These are phyloP conservation scores for Acanthamoeba triangularis DNA, from an alignment of 208 protist genomes.

Conservation along the genomic window DNA sequence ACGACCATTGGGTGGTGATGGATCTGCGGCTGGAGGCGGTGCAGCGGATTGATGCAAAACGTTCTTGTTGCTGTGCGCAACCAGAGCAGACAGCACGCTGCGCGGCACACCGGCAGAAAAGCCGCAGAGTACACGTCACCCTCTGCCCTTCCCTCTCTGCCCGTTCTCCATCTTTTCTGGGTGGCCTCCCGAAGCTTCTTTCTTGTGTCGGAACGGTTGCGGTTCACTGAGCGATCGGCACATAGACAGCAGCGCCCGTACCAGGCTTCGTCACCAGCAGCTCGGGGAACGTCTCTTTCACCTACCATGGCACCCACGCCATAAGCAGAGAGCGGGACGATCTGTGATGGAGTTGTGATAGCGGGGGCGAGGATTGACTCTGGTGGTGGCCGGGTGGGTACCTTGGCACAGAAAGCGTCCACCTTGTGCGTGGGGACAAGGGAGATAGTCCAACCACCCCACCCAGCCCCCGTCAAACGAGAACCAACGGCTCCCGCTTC, in stretches of 20 bases:
- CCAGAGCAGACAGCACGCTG: too few relatives aligned
- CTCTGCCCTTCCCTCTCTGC: not conserved
- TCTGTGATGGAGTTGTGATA: not conserved
- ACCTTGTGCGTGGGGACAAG: conserved; percentile 36
- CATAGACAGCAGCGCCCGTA: conserved; percentile 38
- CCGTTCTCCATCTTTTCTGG: not conserved
- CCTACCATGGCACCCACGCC: not conserved
- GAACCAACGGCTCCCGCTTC: conserved; percentile 77
- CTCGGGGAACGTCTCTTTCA: conserved; percentile 18
- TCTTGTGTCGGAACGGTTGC: not conserved
- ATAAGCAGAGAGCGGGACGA: not conserved
- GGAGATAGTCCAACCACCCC: conserved; percentile 82
- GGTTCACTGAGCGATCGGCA: not conserved
- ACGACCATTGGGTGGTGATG: too few relatives aligned
- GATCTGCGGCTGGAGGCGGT: too few relatives aligned
- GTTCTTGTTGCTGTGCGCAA: too few relatives aligned
- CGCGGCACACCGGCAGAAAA: not conserved
- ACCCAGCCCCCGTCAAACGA: conserved; percentile 86
- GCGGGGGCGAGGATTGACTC: too few relatives aligned
- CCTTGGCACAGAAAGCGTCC: conserved; percentile 52
- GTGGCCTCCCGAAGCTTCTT: not conserved
- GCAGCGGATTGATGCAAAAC: too few relatives aligned
- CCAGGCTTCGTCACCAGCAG: conserved; percentile 35
- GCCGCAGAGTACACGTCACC: not conserved
- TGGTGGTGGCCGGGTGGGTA: not conserved